Evolutionary conservation across 208 protist genomes (phyloP), one percentile per base, ranked within the genome.

Genomic region (Borovskyia barvae): DNA sequence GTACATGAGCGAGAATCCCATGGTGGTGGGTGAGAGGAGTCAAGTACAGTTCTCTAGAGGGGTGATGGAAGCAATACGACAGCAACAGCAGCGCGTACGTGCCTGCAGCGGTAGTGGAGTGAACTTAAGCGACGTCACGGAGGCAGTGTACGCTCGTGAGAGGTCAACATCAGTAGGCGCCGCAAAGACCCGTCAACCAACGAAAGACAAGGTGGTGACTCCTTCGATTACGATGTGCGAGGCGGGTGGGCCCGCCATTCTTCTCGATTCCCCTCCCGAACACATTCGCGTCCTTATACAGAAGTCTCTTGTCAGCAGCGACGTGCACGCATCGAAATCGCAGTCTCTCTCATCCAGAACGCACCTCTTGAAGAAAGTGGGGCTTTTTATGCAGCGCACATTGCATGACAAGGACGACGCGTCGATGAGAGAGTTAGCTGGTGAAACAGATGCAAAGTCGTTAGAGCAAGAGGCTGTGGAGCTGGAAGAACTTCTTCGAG

Each of bases 241-340:
- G n/a, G n/a, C n/a, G n/a, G n/a, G n/a, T n/a, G n/a, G n/a, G n/a
- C n/a, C n/a, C n/a, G n/a, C n/a, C n/a, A n/a, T n/a, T n/a, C n/a
- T 51, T 28, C 49, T 71, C 4, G 64, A 71, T 29, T n/a, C 55
- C 24, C 64, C 55, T 5, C 64, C 64, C 2, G 64, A 71, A 5
- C 54, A 71, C 37, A 42, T 71, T 24, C 64, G 64, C 12, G 55
- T 36, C 3, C 49, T 71, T 35, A 63, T 71, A 28, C 49, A 63
- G 20, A 49, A 58, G 17, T 71, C 64, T 7, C 57, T 71, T 9
- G 20, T 47, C 2, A 28, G 30, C 11, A 22, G 20, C 6, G 8
- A 19, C 17, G 22, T 28, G 1, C 14, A 33, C 36, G 30, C n/a
- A 4, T 1, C 28, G 1, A 19, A 19, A 5, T 7, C 25, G 20